phyloP scores from a whole-genome alignment of 306 rosid genomes.

The Quercus suber region DNA sequence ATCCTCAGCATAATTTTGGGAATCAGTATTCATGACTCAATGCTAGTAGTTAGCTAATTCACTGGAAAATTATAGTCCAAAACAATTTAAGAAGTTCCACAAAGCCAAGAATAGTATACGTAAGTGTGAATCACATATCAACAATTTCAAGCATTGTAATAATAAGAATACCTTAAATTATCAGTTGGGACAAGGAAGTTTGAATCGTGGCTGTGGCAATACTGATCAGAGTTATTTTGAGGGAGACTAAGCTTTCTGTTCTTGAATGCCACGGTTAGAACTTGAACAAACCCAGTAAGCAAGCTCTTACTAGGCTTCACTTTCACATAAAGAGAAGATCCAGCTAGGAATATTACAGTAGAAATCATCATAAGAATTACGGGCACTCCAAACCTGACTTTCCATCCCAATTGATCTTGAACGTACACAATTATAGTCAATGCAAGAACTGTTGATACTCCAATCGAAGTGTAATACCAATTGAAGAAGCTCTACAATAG shows the following conservation, averaged over 20 bases:
- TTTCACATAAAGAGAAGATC: constrained; percentile 40
- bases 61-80: too few relatives aligned
- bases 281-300: constrained; percentile 32
- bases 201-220: constrained; percentile 13
- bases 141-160: too few relatives aligned
- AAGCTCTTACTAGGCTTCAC: constrained; percentile 25
- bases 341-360: constrained; percentile 29
- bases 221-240: background rate
- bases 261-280: constrained; percentile 32
- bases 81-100: too few relatives aligned
- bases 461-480: constrained; percentile 46
- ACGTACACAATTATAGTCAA: constrained; percentile 34
- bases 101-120: too few relatives aligned
- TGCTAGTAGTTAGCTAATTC: too few relatives aligned
- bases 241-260: constrained; percentile 31
- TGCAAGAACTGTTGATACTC: constrained; percentile 27
- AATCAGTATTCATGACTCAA: too few relatives aligned
- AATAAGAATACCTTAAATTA: constrained; percentile 26
- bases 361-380: constrained; percentile 34
- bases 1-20: too few relatives aligned
- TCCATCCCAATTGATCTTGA: constrained; percentile 56
- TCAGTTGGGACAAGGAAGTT: constrained; percentile 33
- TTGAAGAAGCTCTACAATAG: constrained; percentile 42
- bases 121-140: too few relatives aligned
- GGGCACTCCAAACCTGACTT: constrained; percentile 46